Base-by-base conservation (phyloP, 345 rosid genomes). In the Salix suchowensis region DNA sequence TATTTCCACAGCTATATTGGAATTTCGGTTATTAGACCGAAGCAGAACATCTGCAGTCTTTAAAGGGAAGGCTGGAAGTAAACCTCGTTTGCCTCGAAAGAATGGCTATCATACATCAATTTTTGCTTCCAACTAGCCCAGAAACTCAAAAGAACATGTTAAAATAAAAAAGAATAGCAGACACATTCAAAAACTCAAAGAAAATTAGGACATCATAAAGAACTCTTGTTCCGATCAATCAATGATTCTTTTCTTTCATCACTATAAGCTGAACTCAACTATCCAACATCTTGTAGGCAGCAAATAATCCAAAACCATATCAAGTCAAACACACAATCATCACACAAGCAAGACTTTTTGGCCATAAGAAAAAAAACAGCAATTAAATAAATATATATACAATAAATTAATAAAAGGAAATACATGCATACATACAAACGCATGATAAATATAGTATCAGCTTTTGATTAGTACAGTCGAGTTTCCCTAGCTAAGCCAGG, bases 81-180 rank as follows among this genome's bases (percentile, higher is more conserved):
- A 48, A 36, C 6, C 67, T 40, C 21, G 68, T 65, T 40, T 40
- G 28, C 58, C 24, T 16, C 46, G 11, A 24, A 44, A 62, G 15
- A 19, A 11, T 58, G 48, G 52, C 28, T 50, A 44, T 46, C 36
- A 36, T 52, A 24, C 7, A 34, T n/a, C 26, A 42, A 52, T 21
- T 36, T 67, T 68, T 11, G 26, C n/a, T 68, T 77, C 64, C 65
- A 77, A 50, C 28, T 6, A 44, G 72, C 18, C 58, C 26, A 55
- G 75, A 74, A 75, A 82, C n/a, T 24, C 24, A 7, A 34, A 32
- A 32, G 67, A 42, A 46, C 42, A 19, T 39, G 67, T 36, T 36
- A 12, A 39, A 12, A 72, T 26, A 26, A 50, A 39, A 65, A 50
- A 48, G 34, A 16, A 61, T 16, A 21, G 15, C 23, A 58, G 23